Percentiles rank a stretch among this genome's conserved stretches.
Conservation (phyloP, 495 filamentous ascomycete genomes). For the Tuber microsphaerosporum region DNA sequence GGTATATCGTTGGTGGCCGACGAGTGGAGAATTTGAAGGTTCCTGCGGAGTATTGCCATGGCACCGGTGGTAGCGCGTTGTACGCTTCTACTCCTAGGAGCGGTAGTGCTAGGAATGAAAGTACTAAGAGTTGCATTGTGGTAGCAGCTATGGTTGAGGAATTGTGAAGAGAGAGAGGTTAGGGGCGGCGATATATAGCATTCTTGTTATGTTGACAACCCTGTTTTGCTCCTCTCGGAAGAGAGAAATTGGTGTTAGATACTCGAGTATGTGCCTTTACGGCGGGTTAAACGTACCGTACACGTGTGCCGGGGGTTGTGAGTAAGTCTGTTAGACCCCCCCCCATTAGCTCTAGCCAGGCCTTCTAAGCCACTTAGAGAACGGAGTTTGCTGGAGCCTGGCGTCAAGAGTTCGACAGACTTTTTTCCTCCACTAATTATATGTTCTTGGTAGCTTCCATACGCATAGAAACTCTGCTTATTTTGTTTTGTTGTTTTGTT, state of each 20-base stretch:
- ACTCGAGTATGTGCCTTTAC: no score
- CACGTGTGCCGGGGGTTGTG: no score
- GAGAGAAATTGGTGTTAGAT: background rate
- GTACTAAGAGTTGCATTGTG: background rate
- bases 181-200: background rate
- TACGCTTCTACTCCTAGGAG: conserved; percentile 5
- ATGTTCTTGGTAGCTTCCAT: no score
- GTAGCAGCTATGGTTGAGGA: background rate
- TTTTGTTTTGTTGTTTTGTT: no score
- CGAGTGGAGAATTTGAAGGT: conserved; percentile 9
- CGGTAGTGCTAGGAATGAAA: background rate
- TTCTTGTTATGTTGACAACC: background rate
- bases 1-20: conserved; percentile 15
- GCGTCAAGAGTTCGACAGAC: no score
- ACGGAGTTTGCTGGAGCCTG: no score
- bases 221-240: background rate
- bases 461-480: no score
- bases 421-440: no score
- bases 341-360: no score
- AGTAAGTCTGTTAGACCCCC: no score
- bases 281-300: no score
- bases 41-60: conserved; percentile 8
- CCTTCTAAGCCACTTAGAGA: no score
- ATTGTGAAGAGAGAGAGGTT: background rate
- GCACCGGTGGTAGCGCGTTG: conserved; percentile 19